Evolutionary conservation across 2,329 filamentous ascomycete genomes (phyloP), one percentile per base, ranked within the genome.

Genomic region (Thelonectria discophora): DNA sequence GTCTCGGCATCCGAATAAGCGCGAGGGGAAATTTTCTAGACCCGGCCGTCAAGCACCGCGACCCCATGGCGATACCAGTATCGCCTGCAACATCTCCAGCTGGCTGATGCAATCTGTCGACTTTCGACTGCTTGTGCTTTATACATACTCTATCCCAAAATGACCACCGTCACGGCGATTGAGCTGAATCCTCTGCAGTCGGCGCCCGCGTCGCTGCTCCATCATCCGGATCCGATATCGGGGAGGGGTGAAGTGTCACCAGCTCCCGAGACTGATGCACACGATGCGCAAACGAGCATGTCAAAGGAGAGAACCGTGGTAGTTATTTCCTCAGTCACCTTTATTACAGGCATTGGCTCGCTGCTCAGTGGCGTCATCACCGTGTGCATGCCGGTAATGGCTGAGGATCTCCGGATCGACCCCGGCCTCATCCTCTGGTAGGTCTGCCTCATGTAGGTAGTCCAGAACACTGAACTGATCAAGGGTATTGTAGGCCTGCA

Each of bases 141-240:
- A 13, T 37, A 13, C 34, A 13, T 37, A 13, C 34, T 13, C 4
- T 37, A 37, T 37, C 3, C 2, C 34, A 37, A 11, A 37, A 37
- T 37, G 34, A 15, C 34, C 3, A 37, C 34, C 12, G 65, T 66
- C 32, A 70, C 55, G 30, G 51, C 58, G 42, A 54, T 21, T 27
- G 18, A 64, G 30, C 57, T 27, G 11, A 15, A 11, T 11, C 11
- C 7, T 13, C 34, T 37, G 34, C 34, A 37, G 34, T 37, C 10
- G 15, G 34, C 34, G 12, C 34, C 34, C 12, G 8, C 6, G 11
- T 37, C 34, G 8, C 58, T 34, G 0, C 58, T 37, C 34, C 11
- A 37, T 37, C 34, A 37, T 15, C 34, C 34, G 15, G 34, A 37
- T 37, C 34, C 34, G 34, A 37, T 37, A 37, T 37, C 34, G 34